Base-by-base conservation (phyloP, 106 monocot species). In the Allium sativum region DNA sequence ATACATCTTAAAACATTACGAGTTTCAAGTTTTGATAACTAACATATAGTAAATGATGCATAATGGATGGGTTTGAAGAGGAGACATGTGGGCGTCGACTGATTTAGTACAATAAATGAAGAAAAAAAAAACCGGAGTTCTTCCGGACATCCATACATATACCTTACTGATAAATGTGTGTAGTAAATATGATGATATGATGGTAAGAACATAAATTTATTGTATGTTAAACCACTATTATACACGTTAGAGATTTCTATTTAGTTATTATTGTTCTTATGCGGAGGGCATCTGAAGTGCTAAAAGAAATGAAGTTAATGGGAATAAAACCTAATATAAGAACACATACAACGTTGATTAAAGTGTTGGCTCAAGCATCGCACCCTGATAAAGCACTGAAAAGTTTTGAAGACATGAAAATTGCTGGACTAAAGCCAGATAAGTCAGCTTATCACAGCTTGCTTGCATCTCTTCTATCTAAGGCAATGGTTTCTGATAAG, bases 51-150 rank as follows among this genome's bases (percentile, higher is more conserved):
- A 31, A 31, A 31, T 31, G 31, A 5, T 31, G n/a, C 31, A 11
- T 42, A 68, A 59, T 75, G 91, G 96, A 68, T 92, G 96, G 96
- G 91, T 91, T 42, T 66, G 96, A 58, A 87, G 96, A 82, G 96
- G 96, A 40, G 96, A 98, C 69, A 87, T 98, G 42, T 98, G 96
- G 96, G 96, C 87, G 64, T 91, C 91, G 53, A 77, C 82, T 43
- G 98, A 98, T 70, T 74, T 98, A 48, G 79, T 98, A 65, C 82
- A 98, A 65, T 92, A 98, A 73, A 98, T 98, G 92, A 88, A n/a
- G n/a, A n/a, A n/a, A n/a, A n/a, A 92, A 64, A 71, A 64, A 56
- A 91, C 87, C 55, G 88, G 85, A 53, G 76, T 98, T 55, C 58
- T 72, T 55, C 88, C 98, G 61, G 92, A 98, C 69, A 85, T 92